These are phyloP conservation scores for Candida michaelii DNA, from an alignment of 805 yeast species.

Conservation along the genomic window DNA sequence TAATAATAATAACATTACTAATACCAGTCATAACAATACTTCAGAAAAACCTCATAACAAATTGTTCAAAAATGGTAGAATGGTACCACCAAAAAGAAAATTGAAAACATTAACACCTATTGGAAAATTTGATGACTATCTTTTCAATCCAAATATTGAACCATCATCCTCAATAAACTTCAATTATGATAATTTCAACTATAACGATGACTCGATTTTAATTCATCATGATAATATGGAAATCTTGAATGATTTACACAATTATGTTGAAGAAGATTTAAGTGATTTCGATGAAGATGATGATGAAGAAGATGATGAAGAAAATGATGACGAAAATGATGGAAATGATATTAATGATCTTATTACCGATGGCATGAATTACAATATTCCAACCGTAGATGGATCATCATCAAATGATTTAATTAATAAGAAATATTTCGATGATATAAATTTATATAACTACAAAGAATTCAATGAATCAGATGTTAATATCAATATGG, in stretches of 20 bases:
- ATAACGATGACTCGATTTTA: slow-evolving; percentile 32
- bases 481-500: slow-evolving; percentile 8
- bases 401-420: slow-evolving; percentile 15
- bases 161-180: slow-evolving; percentile 38
- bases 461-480: slow-evolving; percentile 2
- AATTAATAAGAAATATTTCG: slow-evolving; percentile 35
- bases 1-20: background rate
- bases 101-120: slow-evolving; percentile 29
- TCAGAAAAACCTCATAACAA: background rate
- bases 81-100: slow-evolving; percentile 23
- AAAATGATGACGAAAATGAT: slow-evolving; percentile 11
- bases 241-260: slow-evolving; percentile 10
- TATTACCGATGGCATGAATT: background rate
- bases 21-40: background rate
- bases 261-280: slow-evolving; percentile 16
- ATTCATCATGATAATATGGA: slow-evolving; percentile 18
- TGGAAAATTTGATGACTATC: slow-evolving; percentile 37
- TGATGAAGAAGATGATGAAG: slow-evolving; percentile 11
- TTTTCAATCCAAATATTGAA: slow-evolving; percentile 42
- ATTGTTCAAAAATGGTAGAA: slow-evolving; percentile 2
- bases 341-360: background rate
- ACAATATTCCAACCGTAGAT: slow-evolving; percentile 1
- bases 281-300: slow-evolving; percentile 27
- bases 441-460: slow-evolving; percentile 21
- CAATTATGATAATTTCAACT: slow-evolving; percentile 15